phyloP scores from a whole-genome alignment of 164 flowering plant species.

The Stephania yunnanensis region DNA sequence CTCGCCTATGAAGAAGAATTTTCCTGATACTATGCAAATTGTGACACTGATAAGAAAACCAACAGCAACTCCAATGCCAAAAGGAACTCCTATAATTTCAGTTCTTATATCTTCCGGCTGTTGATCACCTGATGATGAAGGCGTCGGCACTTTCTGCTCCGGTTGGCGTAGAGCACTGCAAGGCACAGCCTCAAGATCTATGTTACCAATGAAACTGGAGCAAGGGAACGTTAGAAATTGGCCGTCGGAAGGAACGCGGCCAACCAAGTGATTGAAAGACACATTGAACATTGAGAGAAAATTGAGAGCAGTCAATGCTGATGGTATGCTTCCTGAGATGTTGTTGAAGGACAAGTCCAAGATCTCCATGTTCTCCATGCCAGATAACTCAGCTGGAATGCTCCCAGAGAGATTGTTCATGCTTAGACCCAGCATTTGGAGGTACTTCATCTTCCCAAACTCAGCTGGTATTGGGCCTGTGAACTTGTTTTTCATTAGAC shows the following conservation, averaged over 20 bases:
- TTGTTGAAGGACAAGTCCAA: conserved; percentile 23
- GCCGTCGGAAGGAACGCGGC: conserved; percentile 5
- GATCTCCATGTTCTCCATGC: conserved; percentile 20
- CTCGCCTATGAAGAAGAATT: not conserved
- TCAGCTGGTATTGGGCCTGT: conserved; percentile 19
- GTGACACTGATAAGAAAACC: not conserved
- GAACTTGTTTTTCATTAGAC: conserved; percentile 15
- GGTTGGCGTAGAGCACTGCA: not conserved
- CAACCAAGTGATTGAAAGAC: conserved; percentile 10
- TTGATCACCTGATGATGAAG: not conserved
- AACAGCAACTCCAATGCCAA: conserved; percentile 2
- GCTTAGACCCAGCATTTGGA: conserved; percentile 18
- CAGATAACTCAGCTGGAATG: conserved; percentile 13
- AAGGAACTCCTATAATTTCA: conserved; percentile 5
- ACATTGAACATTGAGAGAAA: conserved; percentile 18
- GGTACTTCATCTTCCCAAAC: conserved; percentile 18
- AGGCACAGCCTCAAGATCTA: not conserved
- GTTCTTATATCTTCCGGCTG: not conserved
- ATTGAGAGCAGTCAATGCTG: conserved; percentile 16
- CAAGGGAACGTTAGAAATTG: conserved; percentile 11
- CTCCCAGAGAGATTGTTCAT: conserved; percentile 13
- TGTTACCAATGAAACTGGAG: conserved; percentile 15
- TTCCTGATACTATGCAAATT: conserved; percentile 6
- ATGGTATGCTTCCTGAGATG: conserved; percentile 22
- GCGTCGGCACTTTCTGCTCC: not conserved